Percentiles rank a stretch among this genome's conserved stretches.
These are phyloP conservation scores for Pythium apleroticum DNA, from an alignment of 352 stramenopile genomes.

Conservation along the genomic window DNA sequence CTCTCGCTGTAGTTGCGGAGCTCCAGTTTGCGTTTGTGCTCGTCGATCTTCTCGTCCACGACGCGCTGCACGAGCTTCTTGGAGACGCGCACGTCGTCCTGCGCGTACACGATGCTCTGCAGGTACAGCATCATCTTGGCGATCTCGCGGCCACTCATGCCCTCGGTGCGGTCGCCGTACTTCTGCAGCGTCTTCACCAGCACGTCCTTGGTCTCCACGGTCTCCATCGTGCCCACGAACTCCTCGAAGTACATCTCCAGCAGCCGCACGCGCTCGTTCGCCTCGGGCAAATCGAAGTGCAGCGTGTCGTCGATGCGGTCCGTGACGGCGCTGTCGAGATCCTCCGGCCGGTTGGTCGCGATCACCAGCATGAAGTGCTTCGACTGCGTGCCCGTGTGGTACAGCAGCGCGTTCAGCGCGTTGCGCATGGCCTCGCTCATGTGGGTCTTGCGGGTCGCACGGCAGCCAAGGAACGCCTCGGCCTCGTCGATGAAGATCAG, in stretches of 20 bases:
- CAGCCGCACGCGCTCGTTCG: slow-evolving; percentile 55
- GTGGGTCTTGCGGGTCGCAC: slow-evolving; percentile 74
- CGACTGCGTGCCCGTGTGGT: slow-evolving; percentile 72
- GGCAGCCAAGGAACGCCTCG: slow-evolving; percentile 78
- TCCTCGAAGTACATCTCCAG: slow-evolving; percentile 73
- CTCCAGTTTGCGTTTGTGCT: slow-evolving; percentile 69
- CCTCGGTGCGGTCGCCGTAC: slow-evolving; percentile 58
- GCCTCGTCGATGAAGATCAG: slow-evolving; percentile 90
- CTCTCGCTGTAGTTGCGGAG: slow-evolving; percentile 51
- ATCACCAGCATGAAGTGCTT: slow-evolving; percentile 82
- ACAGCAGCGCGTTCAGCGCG: slow-evolving; percentile 81
- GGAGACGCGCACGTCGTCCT: slow-evolving; percentile 58
- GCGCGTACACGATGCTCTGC: slow-evolving; percentile 79
- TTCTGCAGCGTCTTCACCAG: slow-evolving; percentile 39
- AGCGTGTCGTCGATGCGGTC: slow-evolving; percentile 85
- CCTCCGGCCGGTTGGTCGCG: slow-evolving; percentile 81
- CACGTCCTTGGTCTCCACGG: slow-evolving; percentile 16
- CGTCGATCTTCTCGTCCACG: slow-evolving; percentile 67
- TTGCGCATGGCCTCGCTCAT: slow-evolving; percentile 86
- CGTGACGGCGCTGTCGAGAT: slow-evolving; percentile 74
- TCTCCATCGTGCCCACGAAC: slow-evolving; percentile 42
- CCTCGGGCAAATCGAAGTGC: slow-evolving; percentile 72
- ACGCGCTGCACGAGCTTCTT: slow-evolving; percentile 56
- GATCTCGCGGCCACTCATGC: slow-evolving; percentile 86
- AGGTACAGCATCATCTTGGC: slow-evolving; percentile 87